phyloP scores from a whole-genome alignment of 73 alveolate species.

The Blepharisma stoltei region DNA sequence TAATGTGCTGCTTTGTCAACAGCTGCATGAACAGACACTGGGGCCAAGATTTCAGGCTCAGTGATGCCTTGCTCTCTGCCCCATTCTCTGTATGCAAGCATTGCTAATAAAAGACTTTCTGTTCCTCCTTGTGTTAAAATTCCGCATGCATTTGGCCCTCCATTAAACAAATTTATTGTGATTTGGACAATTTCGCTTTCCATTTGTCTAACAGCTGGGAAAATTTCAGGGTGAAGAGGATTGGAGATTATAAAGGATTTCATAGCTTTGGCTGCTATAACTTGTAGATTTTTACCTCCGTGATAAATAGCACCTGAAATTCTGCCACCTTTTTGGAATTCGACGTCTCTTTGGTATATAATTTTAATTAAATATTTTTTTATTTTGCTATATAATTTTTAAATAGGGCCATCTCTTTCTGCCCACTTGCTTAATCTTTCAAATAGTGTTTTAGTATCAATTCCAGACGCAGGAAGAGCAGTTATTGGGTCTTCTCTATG shows the following conservation, averaged over 20 bases:
- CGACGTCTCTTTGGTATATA: too few species aligned
- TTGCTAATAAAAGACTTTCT: constrained; percentile 84
- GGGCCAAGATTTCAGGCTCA: constrained; percentile 36
- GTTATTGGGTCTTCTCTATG: neutral
- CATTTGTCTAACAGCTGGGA: constrained; percentile 69
- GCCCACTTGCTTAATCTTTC: constrained; percentile 45
- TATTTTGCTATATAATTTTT: too few species aligned
- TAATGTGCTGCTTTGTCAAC: constrained; percentile 89
- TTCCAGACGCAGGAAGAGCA: neutral
- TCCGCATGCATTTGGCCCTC: constrained; percentile 47
- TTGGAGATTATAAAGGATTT: constrained; percentile 69
- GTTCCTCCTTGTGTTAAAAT: constrained; percentile 97
- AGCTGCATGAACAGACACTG: constrained; percentile 94
- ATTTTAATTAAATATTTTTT: too few species aligned
- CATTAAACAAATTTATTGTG: constrained; percentile 69
- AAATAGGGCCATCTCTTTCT: too few species aligned
- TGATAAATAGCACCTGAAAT: constrained; percentile 75
- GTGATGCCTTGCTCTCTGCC: constrained; percentile 36
- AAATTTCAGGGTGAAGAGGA: constrained; percentile 89
- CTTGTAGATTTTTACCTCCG: constrained; percentile 44
- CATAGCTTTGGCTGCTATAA: constrained; percentile 57
- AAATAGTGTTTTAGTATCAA: constrained; percentile 20
- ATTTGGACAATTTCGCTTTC: constrained; percentile 93
- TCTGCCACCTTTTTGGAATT: constrained; percentile 40
- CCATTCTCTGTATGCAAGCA: constrained; percentile 77